A percentile compares a stretch with the other conserved stretches of the same genome.
These are phyloP conservation scores for Pythium sukuiense DNA, from an alignment of 352 stramenopile genomes.

Conservation along the genomic window DNA sequence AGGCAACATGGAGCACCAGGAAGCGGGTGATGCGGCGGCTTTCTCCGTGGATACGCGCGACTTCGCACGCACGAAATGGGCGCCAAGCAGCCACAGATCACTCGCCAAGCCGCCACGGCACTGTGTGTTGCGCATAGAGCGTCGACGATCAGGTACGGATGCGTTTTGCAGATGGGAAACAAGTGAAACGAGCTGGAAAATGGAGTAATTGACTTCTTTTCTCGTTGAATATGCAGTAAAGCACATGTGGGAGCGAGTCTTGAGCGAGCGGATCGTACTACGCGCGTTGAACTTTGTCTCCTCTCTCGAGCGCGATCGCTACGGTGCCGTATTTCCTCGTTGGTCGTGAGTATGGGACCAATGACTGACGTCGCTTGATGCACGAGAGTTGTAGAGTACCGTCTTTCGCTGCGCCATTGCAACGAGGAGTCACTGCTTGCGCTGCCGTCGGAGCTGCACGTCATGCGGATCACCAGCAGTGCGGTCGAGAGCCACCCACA, in stretches of 20 bases:
- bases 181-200: not conserved
- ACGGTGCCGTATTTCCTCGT: not conserved
- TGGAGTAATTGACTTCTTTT: not conserved
- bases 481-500: conserved; percentile 2
- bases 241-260: conserved; percentile 6
- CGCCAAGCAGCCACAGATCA: not conserved
- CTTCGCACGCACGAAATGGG: not conserved
- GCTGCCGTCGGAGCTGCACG: conserved; percentile 2
- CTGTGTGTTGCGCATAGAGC: conserved; percentile 22
- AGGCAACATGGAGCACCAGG: not conserved
- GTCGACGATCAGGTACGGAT: conserved; percentile 11
- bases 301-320: conserved; percentile 15
- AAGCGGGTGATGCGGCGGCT: conserved; percentile 13
- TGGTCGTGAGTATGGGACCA: not conserved
- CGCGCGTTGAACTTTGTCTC: conserved; percentile 13
- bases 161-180: not conserved
- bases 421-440: conserved; percentile 6
- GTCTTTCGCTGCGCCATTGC: conserved; percentile 6
- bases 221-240: not conserved
- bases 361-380: not conserved
- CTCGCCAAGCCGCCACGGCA: not conserved
- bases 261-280: not conserved
- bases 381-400: conserved; percentile 3
- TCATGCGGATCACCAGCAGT: not conserved
- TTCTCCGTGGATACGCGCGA: conserved; percentile 14